Conservation (phyloP, 768 basidiomycete genomes). For the Rhodosporidiobolus odoratus region DNA sequence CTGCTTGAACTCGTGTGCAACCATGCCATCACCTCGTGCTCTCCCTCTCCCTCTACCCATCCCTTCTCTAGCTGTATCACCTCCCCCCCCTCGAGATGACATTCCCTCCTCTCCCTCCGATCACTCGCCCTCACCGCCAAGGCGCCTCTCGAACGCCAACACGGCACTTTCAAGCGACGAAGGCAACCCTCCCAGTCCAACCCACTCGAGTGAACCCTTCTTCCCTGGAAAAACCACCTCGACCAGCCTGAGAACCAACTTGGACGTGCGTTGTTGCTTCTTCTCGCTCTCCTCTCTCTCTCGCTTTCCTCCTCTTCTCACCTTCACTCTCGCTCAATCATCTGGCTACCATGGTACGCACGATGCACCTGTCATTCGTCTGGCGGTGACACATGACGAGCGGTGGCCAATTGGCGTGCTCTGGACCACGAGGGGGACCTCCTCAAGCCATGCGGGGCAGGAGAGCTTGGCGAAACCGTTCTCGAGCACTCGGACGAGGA, state of each 20-base stretch:
- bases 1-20: too few species aligned
- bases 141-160: background rate
- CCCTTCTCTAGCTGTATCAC: background rate
- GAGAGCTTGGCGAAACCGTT: too few species aligned
- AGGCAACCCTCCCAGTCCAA: slow-evolving; percentile 6
- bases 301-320: background rate
- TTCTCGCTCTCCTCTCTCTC: too few species aligned
- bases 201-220: slow-evolving; percentile 14
- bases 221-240: background rate
- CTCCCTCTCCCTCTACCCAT: background rate
- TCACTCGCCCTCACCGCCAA: background rate
- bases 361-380: too few species aligned
- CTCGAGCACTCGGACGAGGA: background rate
- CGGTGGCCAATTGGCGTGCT: too few species aligned
- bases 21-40: background rate
- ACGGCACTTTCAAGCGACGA: background rate
- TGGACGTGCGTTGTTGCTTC: slow-evolving; percentile 37
- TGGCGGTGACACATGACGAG: too few species aligned
- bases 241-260: slow-evolving; percentile 25
- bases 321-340: background rate
- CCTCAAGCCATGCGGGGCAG: too few species aligned
- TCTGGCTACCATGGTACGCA: background rate
- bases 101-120: background rate
- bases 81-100: background rate
- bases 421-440: too few species aligned